phyloP scores from a whole-genome alignment of 169 alveolate genomes.

The Plasmodium inui region DNA sequence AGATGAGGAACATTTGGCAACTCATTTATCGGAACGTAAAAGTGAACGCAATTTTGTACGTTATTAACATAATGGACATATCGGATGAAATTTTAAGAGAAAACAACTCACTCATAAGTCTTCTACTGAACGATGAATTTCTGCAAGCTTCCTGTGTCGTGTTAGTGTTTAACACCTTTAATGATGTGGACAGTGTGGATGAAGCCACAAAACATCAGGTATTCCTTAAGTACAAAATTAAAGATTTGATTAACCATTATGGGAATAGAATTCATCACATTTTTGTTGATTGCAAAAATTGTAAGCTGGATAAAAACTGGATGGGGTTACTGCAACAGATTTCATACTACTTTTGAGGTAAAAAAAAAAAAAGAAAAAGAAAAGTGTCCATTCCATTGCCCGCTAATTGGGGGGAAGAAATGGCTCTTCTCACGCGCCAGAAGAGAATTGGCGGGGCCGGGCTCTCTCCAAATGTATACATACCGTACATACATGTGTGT shows the following conservation, averaged over 20 bases:
- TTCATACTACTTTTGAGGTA: slow-evolving; percentile 47
- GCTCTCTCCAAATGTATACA: slow-evolving; percentile 2
- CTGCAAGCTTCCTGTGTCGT: slow-evolving; percentile 67
- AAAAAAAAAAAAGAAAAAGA: slow-evolving; percentile 10
- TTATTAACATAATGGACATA: slow-evolving; percentile 74
- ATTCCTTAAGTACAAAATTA: slow-evolving; percentile 43
- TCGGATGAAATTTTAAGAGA: slow-evolving; percentile 59
- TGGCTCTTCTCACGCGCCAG: neutral
- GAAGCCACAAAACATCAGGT: slow-evolving; percentile 48
- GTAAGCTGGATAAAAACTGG: slow-evolving; percentile 65
- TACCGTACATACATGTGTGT: neutral
- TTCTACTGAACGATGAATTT: slow-evolving; percentile 61
- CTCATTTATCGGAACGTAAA: slow-evolving; percentile 59
- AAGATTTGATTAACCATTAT: slow-evolving; percentile 62
- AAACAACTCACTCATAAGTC: slow-evolving; percentile 47
- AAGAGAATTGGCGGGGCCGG: neutral
- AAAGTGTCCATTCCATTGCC: neutral
- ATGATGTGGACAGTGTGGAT: slow-evolving; percentile 44
- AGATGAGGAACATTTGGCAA: slow-evolving; percentile 74
- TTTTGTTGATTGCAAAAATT: slow-evolving; percentile 74
- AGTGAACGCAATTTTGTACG: slow-evolving; percentile 65
- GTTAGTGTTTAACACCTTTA: slow-evolving; percentile 71
- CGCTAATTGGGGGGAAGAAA: neutral
- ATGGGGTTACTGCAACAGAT: slow-evolving; percentile 51
- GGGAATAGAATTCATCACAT: slow-evolving; percentile 72